These are phyloP conservation scores for Leccinum subrobustum DNA, from an alignment of 1,284 basidiomycete species.

Conservation along the genomic window DNA sequence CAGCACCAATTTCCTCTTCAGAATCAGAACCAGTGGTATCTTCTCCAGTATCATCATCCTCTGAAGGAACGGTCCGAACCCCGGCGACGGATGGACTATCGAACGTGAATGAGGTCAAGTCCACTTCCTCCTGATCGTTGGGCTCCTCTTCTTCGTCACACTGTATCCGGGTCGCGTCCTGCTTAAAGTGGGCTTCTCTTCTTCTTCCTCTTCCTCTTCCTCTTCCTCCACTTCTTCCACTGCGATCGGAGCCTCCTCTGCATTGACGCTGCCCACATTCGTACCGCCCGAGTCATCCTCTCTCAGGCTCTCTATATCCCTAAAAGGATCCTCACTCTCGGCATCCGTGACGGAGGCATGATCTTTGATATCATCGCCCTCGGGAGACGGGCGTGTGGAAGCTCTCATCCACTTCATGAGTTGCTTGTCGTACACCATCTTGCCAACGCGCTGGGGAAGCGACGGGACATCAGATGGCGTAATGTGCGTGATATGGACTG, in stretches of 20 bases:
- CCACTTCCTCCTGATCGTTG: conserved; percentile 62
- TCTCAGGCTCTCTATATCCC: conserved; percentile 79
- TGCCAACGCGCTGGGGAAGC: conserved; percentile 75
- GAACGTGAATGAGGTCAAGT: conserved; percentile 69
- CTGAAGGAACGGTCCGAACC: conserved; percentile 42
- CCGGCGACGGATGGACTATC: conserved; percentile 54
- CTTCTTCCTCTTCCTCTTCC: conserved; percentile 36
- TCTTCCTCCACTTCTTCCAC: conserved; percentile 26
- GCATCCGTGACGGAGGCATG: conserved; percentile 44
- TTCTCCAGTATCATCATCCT: conserved; percentile 39
- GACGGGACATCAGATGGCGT: conserved; percentile 75
- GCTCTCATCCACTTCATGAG: conserved; percentile 84
- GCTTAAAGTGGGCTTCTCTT: conserved; percentile 34
- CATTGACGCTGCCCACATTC: conserved; percentile 6
- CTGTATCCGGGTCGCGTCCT: conserved; percentile 51
- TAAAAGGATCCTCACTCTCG: conserved; percentile 82
- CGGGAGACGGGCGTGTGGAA: conserved; percentile 36
- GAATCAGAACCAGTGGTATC: conserved; percentile 48
- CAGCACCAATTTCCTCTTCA: conserved; percentile 37
- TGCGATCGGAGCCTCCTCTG: conserved; percentile 11
- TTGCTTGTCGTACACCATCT: conserved; percentile 82
- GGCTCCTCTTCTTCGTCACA: conserved; percentile 42
- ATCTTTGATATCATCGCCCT: conserved; percentile 40
- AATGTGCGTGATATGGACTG: conserved; percentile 73
- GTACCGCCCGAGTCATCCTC: conserved; percentile 49